Evolutionary conservation across 202 grass and related monocot genomes (phyloP).

Genomic region (Brachypodium distachyon): DNA sequence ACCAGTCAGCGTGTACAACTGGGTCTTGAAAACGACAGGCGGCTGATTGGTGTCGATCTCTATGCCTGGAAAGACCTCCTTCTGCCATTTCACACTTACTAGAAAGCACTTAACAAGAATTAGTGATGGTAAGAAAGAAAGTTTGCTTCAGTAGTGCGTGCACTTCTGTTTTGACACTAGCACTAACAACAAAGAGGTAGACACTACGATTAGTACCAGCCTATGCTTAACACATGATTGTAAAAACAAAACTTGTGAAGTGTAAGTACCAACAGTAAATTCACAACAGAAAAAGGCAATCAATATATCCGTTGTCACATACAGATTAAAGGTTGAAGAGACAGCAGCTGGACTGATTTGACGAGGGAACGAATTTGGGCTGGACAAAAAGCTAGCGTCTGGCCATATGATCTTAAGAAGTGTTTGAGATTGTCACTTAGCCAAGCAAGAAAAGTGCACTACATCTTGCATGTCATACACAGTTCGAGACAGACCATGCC

Average conservation of each 20-base stretch:
- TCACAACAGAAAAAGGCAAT: not conserved
- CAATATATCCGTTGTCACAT: not conserved
- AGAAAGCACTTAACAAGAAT: slow-evolving; percentile 25
- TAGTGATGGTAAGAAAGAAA: slow-evolving; percentile 1
- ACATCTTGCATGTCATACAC: not conserved
- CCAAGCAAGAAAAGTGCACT: not conserved
- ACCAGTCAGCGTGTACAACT: slow-evolving; percentile 85
- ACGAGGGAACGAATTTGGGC: not conserved
- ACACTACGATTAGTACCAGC: not conserved
- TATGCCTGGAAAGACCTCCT: slow-evolving; percentile 71
- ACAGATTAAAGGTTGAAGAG: not conserved
- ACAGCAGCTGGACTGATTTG: not conserved
- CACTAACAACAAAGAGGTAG: not conserved
- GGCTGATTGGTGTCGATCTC: slow-evolving; percentile 85
- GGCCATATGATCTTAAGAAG: not conserved
- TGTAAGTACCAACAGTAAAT: not conserved
- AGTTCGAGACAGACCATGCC: not conserved
- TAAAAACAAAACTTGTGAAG: not conserved
- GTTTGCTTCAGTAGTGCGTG: not conserved
- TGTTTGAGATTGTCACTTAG: not conserved
- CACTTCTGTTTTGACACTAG: not conserved
- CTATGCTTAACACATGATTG: not conserved
- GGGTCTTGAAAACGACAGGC: slow-evolving; percentile 86
- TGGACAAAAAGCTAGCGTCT: not conserved
- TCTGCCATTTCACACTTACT: slow-evolving; percentile 99